Conservation (phyloP, 495 filamentous ascomycete genomes). For the Talaromyces ruber region DNA sequence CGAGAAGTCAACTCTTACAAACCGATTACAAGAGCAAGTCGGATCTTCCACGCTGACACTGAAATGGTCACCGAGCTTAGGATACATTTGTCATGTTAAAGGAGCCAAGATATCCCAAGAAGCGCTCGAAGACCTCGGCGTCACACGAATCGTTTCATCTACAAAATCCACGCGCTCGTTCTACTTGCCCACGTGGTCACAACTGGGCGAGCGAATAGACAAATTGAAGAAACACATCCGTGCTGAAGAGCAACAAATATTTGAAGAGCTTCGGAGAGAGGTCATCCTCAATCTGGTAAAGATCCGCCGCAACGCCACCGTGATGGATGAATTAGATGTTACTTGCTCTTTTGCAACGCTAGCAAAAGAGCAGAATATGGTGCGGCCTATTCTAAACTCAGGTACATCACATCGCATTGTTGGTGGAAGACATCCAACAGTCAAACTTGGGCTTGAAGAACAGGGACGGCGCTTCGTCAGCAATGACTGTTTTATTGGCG, state of each 20-base stretch:
- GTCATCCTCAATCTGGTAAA: constrained; percentile 73
- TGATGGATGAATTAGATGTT: constrained; percentile 89
- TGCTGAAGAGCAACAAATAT: constrained; percentile 69
- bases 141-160: constrained; percentile 57
- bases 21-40: constrained; percentile 47
- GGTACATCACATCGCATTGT: constrained; percentile 55
- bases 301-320: constrained; percentile 76
- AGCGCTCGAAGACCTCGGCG: constrained; percentile 30
- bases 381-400: constrained; percentile 62
- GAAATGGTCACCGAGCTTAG: constrained; percentile 72
- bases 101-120: constrained; percentile 57
- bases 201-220: constrained; percentile 67
- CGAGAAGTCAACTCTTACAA: constrained; percentile 51
- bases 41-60: constrained; percentile 59
- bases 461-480: constrained; percentile 75
- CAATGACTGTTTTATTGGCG: constrained; percentile 78
- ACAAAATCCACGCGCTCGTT: constrained; percentile 81
- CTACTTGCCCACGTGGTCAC: constrained; percentile 75
- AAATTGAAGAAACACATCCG: constrained; percentile 65
- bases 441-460: constrained; percentile 69
- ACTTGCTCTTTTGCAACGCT: constrained; percentile 73
- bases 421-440: constrained; percentile 81
- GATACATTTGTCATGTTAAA: constrained; percentile 86
- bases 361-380: constrained; percentile 62
- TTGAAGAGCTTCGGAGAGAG: constrained; percentile 57